Percentiles rank a stretch among this genome's conserved stretches.
These are phyloP conservation scores for Phytophthora capsici DNA, from an alignment of 352 stramenopile species.

Conservation along the genomic window DNA sequence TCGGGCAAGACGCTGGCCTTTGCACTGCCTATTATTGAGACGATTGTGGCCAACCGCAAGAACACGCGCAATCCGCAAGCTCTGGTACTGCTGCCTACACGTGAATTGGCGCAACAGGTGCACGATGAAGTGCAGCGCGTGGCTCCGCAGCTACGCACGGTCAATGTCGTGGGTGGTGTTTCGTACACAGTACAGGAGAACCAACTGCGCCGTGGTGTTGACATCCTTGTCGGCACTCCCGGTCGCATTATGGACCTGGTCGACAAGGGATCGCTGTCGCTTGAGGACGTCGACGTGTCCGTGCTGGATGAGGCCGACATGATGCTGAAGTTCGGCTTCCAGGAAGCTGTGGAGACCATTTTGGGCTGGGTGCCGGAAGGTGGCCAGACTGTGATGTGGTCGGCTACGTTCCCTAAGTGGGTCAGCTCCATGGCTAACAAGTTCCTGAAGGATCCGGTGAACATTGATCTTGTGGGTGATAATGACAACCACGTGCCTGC, in stretches of 20 bases:
- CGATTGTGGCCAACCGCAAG: slow-evolving; percentile 55
- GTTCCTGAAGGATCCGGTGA: slow-evolving; percentile 93
- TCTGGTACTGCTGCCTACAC: slow-evolving; percentile 96
- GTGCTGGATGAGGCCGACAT: slow-evolving; percentile 98
- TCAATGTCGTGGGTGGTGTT: slow-evolving; percentile 94
- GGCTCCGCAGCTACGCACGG: slow-evolving; percentile 89
- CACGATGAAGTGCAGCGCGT: slow-evolving; percentile 89
- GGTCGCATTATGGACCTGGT: slow-evolving; percentile 98
- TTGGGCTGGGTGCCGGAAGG: slow-evolving; percentile 80
- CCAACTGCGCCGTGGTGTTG: slow-evolving; percentile 88
- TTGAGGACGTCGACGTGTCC: slow-evolving; percentile 90
- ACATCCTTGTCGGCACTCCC: slow-evolving; percentile 96
- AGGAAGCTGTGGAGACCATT: slow-evolving; percentile 97
- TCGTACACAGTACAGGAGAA: slow-evolving; percentile 94
- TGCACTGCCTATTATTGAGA: slow-evolving; percentile 80
- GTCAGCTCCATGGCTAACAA: slow-evolving; percentile 93
- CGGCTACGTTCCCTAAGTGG: slow-evolving; percentile 96
- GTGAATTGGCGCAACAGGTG: slow-evolving; percentile 98
- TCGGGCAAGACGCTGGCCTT: slow-evolving; percentile 86
- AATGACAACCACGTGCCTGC: slow-evolving; percentile 81
- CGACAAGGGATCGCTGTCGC: slow-evolving; percentile 91
- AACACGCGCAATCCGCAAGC: slow-evolving; percentile 78
- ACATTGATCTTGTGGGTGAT: slow-evolving; percentile 95
- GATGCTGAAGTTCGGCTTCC: slow-evolving; percentile 99
- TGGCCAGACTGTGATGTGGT: slow-evolving; percentile 96